Evolutionary conservation across 2,329 filamentous ascomycete genomes (phyloP), one percentile per base, ranked within the genome.

Genomic region (Neobulgaria alba): DNA sequence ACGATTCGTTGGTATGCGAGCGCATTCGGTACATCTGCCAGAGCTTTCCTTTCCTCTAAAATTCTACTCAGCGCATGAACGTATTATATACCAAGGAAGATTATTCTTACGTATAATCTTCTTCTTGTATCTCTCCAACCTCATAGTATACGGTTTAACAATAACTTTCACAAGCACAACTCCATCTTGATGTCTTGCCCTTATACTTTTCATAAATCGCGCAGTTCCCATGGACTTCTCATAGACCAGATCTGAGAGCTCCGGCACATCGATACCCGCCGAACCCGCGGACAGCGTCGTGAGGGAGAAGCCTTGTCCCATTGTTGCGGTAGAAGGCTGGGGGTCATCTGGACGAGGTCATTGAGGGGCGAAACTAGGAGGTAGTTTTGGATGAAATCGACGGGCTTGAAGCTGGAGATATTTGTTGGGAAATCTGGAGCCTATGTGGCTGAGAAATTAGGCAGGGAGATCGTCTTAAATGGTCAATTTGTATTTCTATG

Each of bases 221-320:
- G 87, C 88, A 51, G 84, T 87, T 35, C 90, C 90, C 57, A 98
- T 77, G 26, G 87, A 87, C 64, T 84, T 88, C 65, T 98, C 92
- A 66, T 95, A 95, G 29, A 82, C 79, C 44, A 96, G 69, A 59
- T 96, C 92, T 32, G 85, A 77, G 31, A 98, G 77, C 68, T 98
- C 90, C 29, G 89, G 84, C 19, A 93, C 79, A 63, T 98, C 90
- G 62, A 98, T 95, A 54, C 88, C 87, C 43, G 89, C 89, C 40
- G 87, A 85, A 60, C 89, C 92, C 48, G 87, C 86, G 40, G 88
- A 92, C 50, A 93, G 84, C 59, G 88, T 89, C 39, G 88, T 86
- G 55, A 94, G 78, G 48, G 90, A 95, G 67, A 95, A 95, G 51
- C 87, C 89, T 73, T 98, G 92, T 51, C 92, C 92, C 92, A 98